Evolutionary conservation across 2,329 filamentous ascomycete genomes (phyloP).

Genomic region (Fusarium oxysporum): DNA sequence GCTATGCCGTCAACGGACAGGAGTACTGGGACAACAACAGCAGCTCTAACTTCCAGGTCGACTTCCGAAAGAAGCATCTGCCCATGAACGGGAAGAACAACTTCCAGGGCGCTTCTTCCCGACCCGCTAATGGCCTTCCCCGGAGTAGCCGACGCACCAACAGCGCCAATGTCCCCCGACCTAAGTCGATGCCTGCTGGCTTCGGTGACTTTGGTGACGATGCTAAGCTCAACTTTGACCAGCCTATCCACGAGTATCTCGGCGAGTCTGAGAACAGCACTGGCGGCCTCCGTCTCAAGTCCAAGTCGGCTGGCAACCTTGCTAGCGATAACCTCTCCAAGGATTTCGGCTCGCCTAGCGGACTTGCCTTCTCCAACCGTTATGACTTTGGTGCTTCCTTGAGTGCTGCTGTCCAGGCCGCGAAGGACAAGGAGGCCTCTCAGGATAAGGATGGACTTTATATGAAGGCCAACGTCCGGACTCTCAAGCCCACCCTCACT

Average conservation of each 20-base stretch:
- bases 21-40: conserved; percentile 98
- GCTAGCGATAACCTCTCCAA: conserved; percentile 71
- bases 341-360: conserved; percentile 66
- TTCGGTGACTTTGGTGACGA: conserved; percentile 79
- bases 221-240: conserved; percentile 68
- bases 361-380: conserved; percentile 86
- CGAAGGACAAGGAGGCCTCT: conserved; percentile 72
- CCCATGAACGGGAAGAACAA: conserved; percentile 69
- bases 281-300: conserved; percentile 75
- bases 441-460: conserved; percentile 69
- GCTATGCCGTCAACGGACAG: conserved; percentile 84
- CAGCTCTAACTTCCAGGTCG: conserved; percentile 89
- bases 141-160: conserved; percentile 71
- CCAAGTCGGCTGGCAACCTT: conserved; percentile 71
- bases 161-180: conserved; percentile 57
- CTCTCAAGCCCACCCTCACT: conserved; percentile 44
- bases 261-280: conserved; percentile 69
- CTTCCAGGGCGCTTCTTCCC: conserved; percentile 61
- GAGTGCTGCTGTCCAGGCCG: conserved; percentile 80
- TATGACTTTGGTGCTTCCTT: conserved; percentile 98
- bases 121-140: conserved; percentile 67
- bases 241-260: conserved; percentile 71
- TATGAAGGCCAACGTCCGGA: conserved; percentile 62
- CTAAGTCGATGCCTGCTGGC: conserved; percentile 66
- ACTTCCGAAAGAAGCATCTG: conserved; percentile 85